Conservation (phyloP, 2,329 filamentous ascomycete species). For the Cercospora nicotianae region DNA sequence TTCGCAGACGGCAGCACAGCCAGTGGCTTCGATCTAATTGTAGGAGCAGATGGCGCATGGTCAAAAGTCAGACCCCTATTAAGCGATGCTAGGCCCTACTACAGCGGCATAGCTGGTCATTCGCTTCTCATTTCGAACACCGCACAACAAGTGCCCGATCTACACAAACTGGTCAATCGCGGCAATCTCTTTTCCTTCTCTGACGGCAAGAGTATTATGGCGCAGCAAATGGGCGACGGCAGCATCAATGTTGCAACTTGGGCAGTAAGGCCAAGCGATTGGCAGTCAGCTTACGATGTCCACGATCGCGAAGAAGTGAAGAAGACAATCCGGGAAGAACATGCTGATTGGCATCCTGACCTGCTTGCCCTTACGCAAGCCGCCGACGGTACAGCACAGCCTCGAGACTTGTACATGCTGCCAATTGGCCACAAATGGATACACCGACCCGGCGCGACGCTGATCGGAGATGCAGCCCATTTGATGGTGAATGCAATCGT, state of each 20-base stretch:
- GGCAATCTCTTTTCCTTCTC: constrained; percentile 34
- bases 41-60: constrained; percentile 50
- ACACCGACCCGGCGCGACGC: constrained; percentile 41
- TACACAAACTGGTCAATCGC: constrained; percentile 39
- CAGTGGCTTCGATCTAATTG: constrained; percentile 44
- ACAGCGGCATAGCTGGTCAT: constrained; percentile 42
- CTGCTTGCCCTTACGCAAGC: constrained; percentile 38
- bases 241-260: constrained; percentile 25
- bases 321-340: constrained; percentile 29
- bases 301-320: constrained; percentile 29
- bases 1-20: constrained; percentile 40
- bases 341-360: constrained; percentile 39
- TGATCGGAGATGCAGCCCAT: constrained; percentile 47
- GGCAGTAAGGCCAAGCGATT: constrained; percentile 21
- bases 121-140: constrained; percentile 23
- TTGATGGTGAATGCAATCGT: constrained; percentile 32
- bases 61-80: constrained; percentile 41
- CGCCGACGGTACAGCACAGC: constrained; percentile 28
- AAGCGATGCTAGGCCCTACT: constrained; percentile 37
- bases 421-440: constrained; percentile 43
- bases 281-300: constrained; percentile 22
- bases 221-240: constrained; percentile 33
- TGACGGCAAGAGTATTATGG: constrained; percentile 35
- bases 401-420: constrained; percentile 42
- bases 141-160: not conserved